Evolutionary conservation across 441 rosid genomes (phyloP), one percentile per base, ranked within the genome.

Genomic region (Omphalea diandra): DNA sequence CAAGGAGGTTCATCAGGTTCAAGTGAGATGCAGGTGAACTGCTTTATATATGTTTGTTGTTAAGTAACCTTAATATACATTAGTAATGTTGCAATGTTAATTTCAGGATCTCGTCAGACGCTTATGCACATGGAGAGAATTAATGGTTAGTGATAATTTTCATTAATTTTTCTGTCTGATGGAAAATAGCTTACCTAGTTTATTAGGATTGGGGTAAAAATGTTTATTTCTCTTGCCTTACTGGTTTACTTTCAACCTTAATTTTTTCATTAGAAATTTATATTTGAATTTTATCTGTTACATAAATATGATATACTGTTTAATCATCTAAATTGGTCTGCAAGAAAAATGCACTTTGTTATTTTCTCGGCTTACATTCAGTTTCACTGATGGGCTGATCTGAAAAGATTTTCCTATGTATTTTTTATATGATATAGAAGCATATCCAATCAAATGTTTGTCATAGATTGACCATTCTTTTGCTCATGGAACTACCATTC

Each of bases 61-160:
- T 40, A n/a, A 52, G 41, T 31, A 40, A 52, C 67, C 35, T 70
- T 73, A 11, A 31, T 52, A 12, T 56, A 12, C 54, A 12, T 17
- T 73, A 32, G 59, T 80, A 47, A 79, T 65, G n/a, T 49, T 65
- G 10, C 33, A 52, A 63, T 57, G 20, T 64, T 52, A 64, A 31
- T 64, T 84, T 80, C 94, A 94, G 87, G 91, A 87, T 81, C 80
- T 84, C 69, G 91, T 94, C 65, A 86, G 94, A 76, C 77, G 87
- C 70, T 59, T 94, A 62, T 94, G 97, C 75, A 81, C 88, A 58
- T 92, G 99, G 99, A 88, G 99, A 80, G 99, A 94, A 71, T 71
- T 92, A 73, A 94, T 92, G 97, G 97, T 90, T 52, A 83, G 94
- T 82, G 53, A 52, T 64, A 32, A 56, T 20, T 36, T 38, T 58